Conservation (phyloP, 1,139 yeast genomes). For the Taphrina confusa region DNA sequence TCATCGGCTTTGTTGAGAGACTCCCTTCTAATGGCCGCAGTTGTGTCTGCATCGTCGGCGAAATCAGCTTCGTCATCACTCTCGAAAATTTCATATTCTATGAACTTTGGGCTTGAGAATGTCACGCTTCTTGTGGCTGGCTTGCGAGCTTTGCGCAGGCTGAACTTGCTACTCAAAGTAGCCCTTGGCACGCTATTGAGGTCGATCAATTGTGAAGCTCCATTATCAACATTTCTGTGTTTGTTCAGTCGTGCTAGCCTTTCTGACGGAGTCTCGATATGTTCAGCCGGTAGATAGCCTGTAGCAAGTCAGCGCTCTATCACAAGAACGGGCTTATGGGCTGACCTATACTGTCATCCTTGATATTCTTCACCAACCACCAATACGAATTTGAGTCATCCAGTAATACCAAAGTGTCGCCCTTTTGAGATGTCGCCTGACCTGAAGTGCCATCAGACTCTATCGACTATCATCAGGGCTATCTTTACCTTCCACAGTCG, state of each 20-base stretch:
- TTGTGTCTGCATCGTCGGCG: background rate
- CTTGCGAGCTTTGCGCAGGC: constrained; percentile 14
- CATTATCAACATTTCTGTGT: constrained; percentile 79
- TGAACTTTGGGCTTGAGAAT: constrained; percentile 28
- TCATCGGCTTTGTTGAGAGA: background rate
- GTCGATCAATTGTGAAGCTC: constrained; percentile 49
- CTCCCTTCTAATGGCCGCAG: background rate
- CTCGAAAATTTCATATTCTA: constrained; percentile 30
- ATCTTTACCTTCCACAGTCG: constrained; percentile 87
- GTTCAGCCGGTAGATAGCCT: constrained; percentile 97
- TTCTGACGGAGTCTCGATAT: constrained; percentile 87
- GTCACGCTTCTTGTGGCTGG: constrained; percentile 20
- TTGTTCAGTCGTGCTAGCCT: constrained; percentile 88
- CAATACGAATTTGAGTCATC: constrained; percentile 93
- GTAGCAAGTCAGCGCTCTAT: constrained; percentile 48
- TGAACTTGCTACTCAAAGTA: constrained; percentile 3
- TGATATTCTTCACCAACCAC: constrained; percentile 84
- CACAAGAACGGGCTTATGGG: constrained; percentile 45
- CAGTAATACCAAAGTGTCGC: constrained; percentile 77
- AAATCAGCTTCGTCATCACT: constrained; percentile 17
- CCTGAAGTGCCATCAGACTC: too few species aligned
- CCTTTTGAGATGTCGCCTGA: constrained; percentile 76
- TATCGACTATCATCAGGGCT: too few species aligned
- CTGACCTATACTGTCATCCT: constrained; percentile 50
- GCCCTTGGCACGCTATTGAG: background rate